Evolutionary conservation across 352 stramenopile species (phyloP), one percentile per base, ranked within the genome.

Genomic region (Nothophytophthora sp.): DNA sequence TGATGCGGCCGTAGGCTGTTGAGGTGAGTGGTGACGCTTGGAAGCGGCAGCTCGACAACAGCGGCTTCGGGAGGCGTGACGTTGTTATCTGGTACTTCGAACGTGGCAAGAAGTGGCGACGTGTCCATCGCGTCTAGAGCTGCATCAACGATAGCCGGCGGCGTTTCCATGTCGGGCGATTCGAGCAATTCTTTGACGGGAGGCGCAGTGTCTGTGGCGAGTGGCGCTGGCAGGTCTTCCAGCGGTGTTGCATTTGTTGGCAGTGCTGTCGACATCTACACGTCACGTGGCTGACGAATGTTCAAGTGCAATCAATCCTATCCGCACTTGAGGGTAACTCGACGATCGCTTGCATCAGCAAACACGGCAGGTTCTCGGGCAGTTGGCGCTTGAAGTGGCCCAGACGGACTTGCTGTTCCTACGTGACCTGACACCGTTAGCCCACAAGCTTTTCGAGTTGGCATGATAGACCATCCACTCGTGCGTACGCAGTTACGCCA

Each of bases 401-500:
- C 74, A 88, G 48, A 76, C 80, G 45, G 81, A 96, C 40, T 45
- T 94, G 36, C 82, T 92, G 58, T 94, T 92, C 37, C 65, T 92
- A 19, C 93, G 86, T 46, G 82, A 92, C 51, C 79, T 94, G 55
- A 90, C 79, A 13, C 63, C 92, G 35, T 42, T 95, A n/a, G 80
- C 70, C 4, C 78, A 95, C 69, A 88, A 83, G n/a, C 59, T 97
- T 18, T 94, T 95, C 32, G 72, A 90, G 25, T 53, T 93, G 33
- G 86, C 88, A 12, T 92, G 82, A 29, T 77, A 97, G 62, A 88
- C 87, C 5, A 98, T 98, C 64, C 83, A 94, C 57, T 96, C 88
- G 40, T 97, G 96, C 47, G 82, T 98, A 40, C 84, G 93, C 28
- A 96, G 90, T 62, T 98, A 98, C 64, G 88, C 90, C 16, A 96